phyloP scores from a whole-genome alignment of 768 basidiomycete species.

The Kwoniella sp. region DNA sequence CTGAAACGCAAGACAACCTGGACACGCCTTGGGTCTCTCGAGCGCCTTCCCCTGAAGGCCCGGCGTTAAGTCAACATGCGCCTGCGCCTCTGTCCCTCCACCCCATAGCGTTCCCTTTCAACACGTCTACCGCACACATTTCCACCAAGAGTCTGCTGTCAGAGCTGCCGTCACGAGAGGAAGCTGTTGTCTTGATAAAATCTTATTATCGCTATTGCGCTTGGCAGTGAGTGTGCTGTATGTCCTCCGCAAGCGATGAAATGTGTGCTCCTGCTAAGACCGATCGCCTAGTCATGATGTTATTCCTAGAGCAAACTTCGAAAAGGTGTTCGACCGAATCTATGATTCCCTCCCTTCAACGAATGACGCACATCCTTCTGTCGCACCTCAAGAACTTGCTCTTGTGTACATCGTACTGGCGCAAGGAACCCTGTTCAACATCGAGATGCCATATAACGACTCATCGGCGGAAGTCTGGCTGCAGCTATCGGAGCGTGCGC shows the following conservation, averaged over 20 bases:
- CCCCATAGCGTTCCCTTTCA: conserved; percentile 19
- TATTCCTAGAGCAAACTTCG: conserved; percentile 5
- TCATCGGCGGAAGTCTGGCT: conserved; percentile 5
- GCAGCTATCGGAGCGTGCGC: conserved; percentile 1
- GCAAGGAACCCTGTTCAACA: conserved; percentile 10
- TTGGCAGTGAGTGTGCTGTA: conserved; percentile 27
- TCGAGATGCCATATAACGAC: conserved; percentile 5
- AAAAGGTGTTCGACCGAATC: conserved; percentile 5
- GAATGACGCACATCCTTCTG: not conserved
- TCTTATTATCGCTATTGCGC: conserved; percentile 28
- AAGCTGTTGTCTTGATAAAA: conserved; percentile 20
- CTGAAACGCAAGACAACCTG: not conserved
- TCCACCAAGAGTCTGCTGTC: conserved; percentile 8
- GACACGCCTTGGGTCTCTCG: not conserved
- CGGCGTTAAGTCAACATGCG: too few species aligned
- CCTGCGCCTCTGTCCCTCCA: not conserved
- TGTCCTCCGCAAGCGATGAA: too few species aligned
- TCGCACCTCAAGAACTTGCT: conserved; percentile 17
- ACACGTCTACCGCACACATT: not conserved
- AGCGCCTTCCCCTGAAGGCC: conserved; percentile 1
- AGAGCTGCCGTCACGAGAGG: conserved; percentile 20
- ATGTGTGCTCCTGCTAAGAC: too few species aligned
- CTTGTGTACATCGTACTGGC: conserved; percentile 21
- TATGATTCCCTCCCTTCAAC: not conserved
- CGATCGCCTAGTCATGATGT: conserved; percentile 28